phyloP scores from a whole-genome alignment of 495 filamentous ascomycete species.

The Evernia prunastri region DNA sequence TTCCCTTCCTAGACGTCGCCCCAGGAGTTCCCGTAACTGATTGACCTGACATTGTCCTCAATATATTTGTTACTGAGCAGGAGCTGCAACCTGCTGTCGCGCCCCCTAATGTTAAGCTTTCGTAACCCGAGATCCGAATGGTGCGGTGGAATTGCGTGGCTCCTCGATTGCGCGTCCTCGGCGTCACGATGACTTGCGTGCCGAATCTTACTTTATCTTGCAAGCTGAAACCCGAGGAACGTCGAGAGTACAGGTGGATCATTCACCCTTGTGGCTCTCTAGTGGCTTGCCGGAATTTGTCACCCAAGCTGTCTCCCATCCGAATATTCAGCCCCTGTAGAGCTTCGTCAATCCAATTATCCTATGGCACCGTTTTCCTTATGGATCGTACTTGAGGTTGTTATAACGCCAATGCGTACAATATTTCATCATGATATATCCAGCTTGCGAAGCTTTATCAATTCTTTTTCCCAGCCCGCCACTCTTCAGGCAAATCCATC shows the following conservation, averaged over 20 bases:
- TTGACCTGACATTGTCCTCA: neutral
- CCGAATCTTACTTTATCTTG: neutral
- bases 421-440: too few species aligned
- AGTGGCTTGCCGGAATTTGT: neutral
- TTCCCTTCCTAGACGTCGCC: neutral
- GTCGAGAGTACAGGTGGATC: neutral
- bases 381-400: neutral
- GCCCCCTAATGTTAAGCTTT: neutral
- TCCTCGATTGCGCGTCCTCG: neutral
- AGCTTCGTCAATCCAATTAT: neutral
- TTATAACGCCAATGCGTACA: neutral
- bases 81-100: neutral
- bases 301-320: neutral
- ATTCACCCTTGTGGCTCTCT: neutral
- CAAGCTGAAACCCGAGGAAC: neutral
- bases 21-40: neutral
- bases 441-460: neutral
- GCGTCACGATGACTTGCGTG: neutral
- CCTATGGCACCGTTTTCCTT: neutral
- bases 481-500: slow-evolving; percentile 70
- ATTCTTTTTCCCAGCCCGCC: slow-evolving; percentile 16
- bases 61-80: neutral
- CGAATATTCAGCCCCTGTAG: neutral
- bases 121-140: neutral
- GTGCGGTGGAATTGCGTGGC: neutral